phyloP scores from a whole-genome alignment of 2,329 filamentous ascomycete species.

The Fusarium sp. region DNA sequence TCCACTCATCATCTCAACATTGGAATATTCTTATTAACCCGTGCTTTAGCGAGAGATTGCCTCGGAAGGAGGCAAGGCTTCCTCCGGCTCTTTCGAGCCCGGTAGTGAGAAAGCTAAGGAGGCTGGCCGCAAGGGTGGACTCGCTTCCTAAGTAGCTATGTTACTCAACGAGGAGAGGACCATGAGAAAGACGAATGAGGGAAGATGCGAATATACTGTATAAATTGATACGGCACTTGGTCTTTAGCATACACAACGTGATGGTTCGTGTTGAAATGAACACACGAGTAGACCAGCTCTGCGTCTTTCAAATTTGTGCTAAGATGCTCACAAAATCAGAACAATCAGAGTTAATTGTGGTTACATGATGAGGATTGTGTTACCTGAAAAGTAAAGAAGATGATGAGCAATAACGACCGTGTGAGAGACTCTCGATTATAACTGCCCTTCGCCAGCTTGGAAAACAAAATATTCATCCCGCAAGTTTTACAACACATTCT shows the following conservation, averaged over 20 bases:
- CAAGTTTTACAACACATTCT: not conserved
- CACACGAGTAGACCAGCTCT: no score
- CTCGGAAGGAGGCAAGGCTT: constrained; percentile 66
- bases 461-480: no score
- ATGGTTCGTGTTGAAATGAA: no score
- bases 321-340: not conserved
- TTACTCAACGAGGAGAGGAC: not conserved
- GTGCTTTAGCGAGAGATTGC: constrained; percentile 61
- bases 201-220: not conserved
- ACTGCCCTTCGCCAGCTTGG: not conserved
- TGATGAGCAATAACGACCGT: not conserved
- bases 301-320: no score
- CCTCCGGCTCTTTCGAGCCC: constrained; percentile 65
- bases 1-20: constrained; percentile 44
- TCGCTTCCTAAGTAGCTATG: constrained; percentile 27
- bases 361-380: not conserved
- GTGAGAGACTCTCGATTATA: not conserved
- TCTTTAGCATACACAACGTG: no score
- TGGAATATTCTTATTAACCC: not conserved
- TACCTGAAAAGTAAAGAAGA: not conserved
- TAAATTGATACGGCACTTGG: not conserved
- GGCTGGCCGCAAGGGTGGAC: constrained; percentile 67
- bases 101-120: constrained; percentile 65
- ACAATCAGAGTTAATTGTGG: not conserved
- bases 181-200: not conserved